Evolutionary conservation across 2,329 filamentous ascomycete genomes (phyloP), one percentile per base, ranked within the genome.

Genomic region (Arthrocladium fulminans): DNA sequence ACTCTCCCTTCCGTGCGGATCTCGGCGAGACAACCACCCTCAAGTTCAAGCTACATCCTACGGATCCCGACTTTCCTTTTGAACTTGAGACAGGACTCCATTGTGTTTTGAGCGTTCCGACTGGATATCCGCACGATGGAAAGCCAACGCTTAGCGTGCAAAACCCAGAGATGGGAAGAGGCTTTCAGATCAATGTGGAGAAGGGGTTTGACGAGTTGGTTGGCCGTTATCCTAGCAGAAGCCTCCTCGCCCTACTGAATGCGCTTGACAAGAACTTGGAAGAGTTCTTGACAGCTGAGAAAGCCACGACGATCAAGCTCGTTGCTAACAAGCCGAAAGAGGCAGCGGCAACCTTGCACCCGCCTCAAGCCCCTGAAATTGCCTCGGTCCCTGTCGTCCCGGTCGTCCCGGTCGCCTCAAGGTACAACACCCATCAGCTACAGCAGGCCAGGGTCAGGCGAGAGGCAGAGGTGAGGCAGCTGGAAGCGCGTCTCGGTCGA

Each of bases 41-140:
- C 32, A 66, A 71, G 8, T 86, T 90, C 64, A 77, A 72, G 45
- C 67, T 92, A 52, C 68, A 67, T 10, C 86, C 86, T 3, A 88
- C 86, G 4, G 86, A 92, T 61, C 86, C 86, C 0, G 86, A 92
- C 60, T 90, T 92, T 59, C 84, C 86, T 1, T 90, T 86, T 63
- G 84, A 88, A 52, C 70, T 90, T 60, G 74, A 80, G 22, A 70
- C 75, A 29, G 68, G 74, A 32, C 70, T 92, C 25, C 73, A 84
- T 34, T 89, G 84, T 61, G 72, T 79, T 37, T 67, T 92, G 30
- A 73, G 70, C 44, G 73, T 92, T 17, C 86, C 86, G 1, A 62
- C 60, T 8, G 65, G 65, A 15, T 90, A 86, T 63, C 86, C 85
- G 15, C 65, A 67, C 32, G 64, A 67, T 32, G 68, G 61, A 35